A percentile compares a stretch with the other conserved stretches of the same genome.
Evolutionary conservation across 2,329 filamentous ascomycete species (phyloP).

Genomic region (Beauveria brongniartii): DNA sequence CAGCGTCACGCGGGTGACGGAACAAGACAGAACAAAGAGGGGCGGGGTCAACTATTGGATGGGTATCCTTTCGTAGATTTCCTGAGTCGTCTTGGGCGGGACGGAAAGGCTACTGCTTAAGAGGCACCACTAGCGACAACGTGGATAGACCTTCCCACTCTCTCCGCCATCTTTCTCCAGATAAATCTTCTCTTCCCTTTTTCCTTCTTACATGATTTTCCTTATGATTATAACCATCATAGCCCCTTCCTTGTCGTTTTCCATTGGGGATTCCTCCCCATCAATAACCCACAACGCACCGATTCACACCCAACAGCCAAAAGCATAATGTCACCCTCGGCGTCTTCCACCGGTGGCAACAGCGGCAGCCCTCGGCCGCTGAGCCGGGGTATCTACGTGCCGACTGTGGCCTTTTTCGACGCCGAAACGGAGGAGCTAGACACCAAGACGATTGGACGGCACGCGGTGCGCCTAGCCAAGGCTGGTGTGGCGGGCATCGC

Average conservation of each 20-base stretch:
- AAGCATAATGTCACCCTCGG: constrained; percentile 10
- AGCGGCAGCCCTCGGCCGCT: constrained; percentile 28
- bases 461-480: constrained; percentile 62
- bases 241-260: neutral
- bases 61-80: neutral
- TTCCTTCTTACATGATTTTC: neutral
- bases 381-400: constrained; percentile 57
- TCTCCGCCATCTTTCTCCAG: neutral
- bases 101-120: neutral
- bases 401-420: constrained; percentile 68
- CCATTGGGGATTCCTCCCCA: neutral
- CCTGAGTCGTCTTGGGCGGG: neutral
- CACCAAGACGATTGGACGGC: constrained; percentile 47
- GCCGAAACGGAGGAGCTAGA: constrained; percentile 59
- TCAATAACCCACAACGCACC: neutral
- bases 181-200: neutral
- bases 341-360: constrained; percentile 12
- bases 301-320: neutral
- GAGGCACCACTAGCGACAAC: neutral
- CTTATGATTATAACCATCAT: neutral
- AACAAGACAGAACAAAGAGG: neutral
- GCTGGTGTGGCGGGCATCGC: constrained; percentile 67
- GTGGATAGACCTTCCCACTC: neutral
- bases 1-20: neutral
- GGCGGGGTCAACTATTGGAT: neutral